phyloP scores from a whole-genome alignment of 2,329 filamentous ascomycete species.

The Mariannaea elegans region DNA sequence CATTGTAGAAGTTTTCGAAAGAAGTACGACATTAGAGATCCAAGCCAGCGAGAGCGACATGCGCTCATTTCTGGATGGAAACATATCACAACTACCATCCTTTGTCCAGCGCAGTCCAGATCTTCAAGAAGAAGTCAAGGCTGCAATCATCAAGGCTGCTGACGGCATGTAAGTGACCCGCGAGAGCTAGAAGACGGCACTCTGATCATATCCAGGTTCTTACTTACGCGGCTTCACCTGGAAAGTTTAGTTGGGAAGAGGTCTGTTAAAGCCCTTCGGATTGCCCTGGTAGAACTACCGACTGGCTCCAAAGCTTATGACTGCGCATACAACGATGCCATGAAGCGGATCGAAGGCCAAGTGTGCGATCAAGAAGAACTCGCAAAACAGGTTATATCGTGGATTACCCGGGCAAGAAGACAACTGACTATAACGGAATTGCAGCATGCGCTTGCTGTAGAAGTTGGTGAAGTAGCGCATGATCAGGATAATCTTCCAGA shows the following conservation, averaged over 20 bases:
- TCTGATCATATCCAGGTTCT: constrained; percentile 20
- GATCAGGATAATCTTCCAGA: constrained; percentile 48
- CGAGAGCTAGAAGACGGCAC: too few relatives aligned
- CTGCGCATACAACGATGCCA: constrained; percentile 51
- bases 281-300: constrained; percentile 42
- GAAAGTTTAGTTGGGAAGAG: constrained; percentile 27
- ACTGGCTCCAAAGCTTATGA: constrained; percentile 45
- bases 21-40: neutral
- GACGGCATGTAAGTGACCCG: constrained; percentile 21
- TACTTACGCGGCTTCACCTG: constrained; percentile 31
- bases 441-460: constrained; percentile 52
- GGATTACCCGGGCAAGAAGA: constrained; percentile 50
- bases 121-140: constrained; percentile 16
- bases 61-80: neutral
- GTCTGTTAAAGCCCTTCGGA: constrained; percentile 44
- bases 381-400: constrained; percentile 50
- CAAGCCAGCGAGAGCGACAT: neutral
- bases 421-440: constrained; percentile 48
- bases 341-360: constrained; percentile 55
- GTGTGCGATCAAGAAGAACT: constrained; percentile 40
- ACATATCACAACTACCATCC: neutral
- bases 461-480: constrained; percentile 37
- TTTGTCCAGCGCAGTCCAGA: neutral
- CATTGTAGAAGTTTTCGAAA: neutral
- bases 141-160: neutral